These are phyloP conservation scores for Plasmodium gaboni DNA, from an alignment of 169 alveolate genomes.

Conservation along the genomic window DNA sequence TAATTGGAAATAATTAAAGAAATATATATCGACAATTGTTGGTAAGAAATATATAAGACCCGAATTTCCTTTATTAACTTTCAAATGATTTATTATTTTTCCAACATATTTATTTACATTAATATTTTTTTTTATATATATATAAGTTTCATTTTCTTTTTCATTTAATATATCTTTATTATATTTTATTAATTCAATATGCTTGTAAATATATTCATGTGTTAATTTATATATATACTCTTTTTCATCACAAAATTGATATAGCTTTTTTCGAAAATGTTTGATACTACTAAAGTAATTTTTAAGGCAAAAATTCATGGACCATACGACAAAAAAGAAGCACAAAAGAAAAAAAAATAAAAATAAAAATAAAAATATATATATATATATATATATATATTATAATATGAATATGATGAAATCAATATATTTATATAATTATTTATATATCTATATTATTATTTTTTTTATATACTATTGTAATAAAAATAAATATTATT, in stretches of 20 bases:
- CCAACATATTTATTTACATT: conserved; percentile 72
- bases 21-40: conserved; percentile 52
- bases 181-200: conserved; percentile 17
- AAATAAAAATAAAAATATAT: not conserved
- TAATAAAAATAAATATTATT: too few relatives aligned
- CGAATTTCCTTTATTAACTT: conserved; percentile 42
- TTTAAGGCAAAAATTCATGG: conserved; percentile 28
- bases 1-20: conserved; percentile 68
- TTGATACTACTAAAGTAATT: conserved; percentile 12
- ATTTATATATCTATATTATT: too few relatives aligned
- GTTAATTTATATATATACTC: conserved; percentile 35
- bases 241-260: conserved; percentile 64
- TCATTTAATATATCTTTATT: conserved; percentile 2
- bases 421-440: too few relatives aligned
- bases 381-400: conserved; percentile 1
- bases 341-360: not conserved
- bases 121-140: conserved; percentile 11
- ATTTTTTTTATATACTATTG: too few relatives aligned
- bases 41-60: conserved; percentile 46
- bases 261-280: conserved; percentile 28
- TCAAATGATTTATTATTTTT: conserved; percentile 50
- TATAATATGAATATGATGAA: too few relatives aligned
- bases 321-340: not conserved
- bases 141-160: not conserved
- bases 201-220: conserved; percentile 34